phyloP scores from a whole-genome alignment of 805 yeast species.

The Nakazawaea ishiwadae region DNA sequence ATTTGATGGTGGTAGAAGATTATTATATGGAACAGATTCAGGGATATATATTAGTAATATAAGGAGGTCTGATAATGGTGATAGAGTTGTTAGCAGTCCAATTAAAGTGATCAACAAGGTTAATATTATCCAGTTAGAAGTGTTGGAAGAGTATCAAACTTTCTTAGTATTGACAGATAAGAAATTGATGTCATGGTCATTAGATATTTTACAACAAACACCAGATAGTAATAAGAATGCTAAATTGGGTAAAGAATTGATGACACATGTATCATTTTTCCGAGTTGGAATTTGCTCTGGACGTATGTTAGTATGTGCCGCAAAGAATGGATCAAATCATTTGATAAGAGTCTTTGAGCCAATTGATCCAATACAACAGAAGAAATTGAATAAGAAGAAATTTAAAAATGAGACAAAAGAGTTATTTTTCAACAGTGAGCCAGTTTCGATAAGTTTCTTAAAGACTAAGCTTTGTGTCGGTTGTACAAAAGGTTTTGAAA shows the following conservation, averaged over 20 bases:
- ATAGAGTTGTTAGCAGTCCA: constrained; percentile 62
- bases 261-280: constrained; percentile 86
- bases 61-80: constrained; percentile 42
- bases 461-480: constrained; percentile 90
- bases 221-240: constrained; percentile 47
- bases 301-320: constrained; percentile 82
- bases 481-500: constrained; percentile 94
- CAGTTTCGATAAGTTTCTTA: constrained; percentile 85
- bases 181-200: constrained; percentile 69
- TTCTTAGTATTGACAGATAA: constrained; percentile 80
- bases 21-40: constrained; percentile 85
- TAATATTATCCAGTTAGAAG: constrained; percentile 85
- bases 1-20: constrained; percentile 88
- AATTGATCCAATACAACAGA: constrained; percentile 59
- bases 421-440: constrained; percentile 80
- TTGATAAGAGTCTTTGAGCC: constrained; percentile 85
- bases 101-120: constrained; percentile 66
- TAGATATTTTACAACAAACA: constrained; percentile 56
- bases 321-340: constrained; percentile 74
- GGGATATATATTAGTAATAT: constrained; percentile 85
- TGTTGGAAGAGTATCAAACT: constrained; percentile 85
- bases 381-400: constrained; percentile 61
- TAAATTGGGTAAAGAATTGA: constrained; percentile 69
- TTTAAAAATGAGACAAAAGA: constrained; percentile 68
- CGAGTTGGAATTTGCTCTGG: constrained; percentile 93